Evolutionary conservation across 129 eudicot genomes (phyloP).

Genomic region (Daucus carota): DNA sequence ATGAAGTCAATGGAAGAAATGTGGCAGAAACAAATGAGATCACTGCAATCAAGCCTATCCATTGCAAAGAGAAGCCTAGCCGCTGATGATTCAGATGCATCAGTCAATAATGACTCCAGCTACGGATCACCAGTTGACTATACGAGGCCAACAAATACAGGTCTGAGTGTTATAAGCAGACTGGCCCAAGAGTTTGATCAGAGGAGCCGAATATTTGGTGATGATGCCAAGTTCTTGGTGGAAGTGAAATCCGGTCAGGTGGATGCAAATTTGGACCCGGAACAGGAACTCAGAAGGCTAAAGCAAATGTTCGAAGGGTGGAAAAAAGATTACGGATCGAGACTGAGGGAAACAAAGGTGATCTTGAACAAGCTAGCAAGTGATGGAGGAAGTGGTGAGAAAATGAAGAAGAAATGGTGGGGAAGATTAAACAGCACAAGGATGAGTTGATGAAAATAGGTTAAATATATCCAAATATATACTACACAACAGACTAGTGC

Average conservation of each 20-base stretch:
- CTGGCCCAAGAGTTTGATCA: slow-evolving; percentile 91
- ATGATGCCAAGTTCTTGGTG: slow-evolving; percentile 87
- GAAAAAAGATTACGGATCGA: slow-evolving; percentile 88
- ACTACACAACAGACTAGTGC: too few species aligned
- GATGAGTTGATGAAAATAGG: slow-evolving; percentile 24
- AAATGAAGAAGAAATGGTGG: slow-evolving; percentile 84
- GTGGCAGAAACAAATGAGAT: slow-evolving; percentile 91
- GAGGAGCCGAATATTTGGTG: slow-evolving; percentile 85
- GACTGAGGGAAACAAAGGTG: slow-evolving; percentile 87
- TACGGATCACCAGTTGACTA: slow-evolving; percentile 47
- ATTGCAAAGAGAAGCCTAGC: slow-evolving; percentile 84
- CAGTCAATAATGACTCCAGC: slow-evolving; percentile 53
- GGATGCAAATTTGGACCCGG: slow-evolving; percentile 74
- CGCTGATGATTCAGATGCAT: slow-evolving; percentile 66
- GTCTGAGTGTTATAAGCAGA: slow-evolving; percentile 73
- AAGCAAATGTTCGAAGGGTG: slow-evolving; percentile 90
- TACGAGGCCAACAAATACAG: slow-evolving; percentile 53
- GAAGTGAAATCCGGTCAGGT: slow-evolving; percentile 86
- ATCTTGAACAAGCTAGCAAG: slow-evolving; percentile 67
- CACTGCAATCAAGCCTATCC: slow-evolving; percentile 92
- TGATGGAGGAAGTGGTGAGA: slow-evolving; percentile 55
- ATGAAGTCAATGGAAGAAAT: slow-evolving; percentile 93
- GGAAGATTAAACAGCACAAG: slow-evolving; percentile 70
- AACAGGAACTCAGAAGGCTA: slow-evolving; percentile 69
- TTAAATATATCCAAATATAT: background rate